phyloP scores from a whole-genome alignment of 2,329 filamentous ascomycete species.

The Neofusicoccum sp. region DNA sequence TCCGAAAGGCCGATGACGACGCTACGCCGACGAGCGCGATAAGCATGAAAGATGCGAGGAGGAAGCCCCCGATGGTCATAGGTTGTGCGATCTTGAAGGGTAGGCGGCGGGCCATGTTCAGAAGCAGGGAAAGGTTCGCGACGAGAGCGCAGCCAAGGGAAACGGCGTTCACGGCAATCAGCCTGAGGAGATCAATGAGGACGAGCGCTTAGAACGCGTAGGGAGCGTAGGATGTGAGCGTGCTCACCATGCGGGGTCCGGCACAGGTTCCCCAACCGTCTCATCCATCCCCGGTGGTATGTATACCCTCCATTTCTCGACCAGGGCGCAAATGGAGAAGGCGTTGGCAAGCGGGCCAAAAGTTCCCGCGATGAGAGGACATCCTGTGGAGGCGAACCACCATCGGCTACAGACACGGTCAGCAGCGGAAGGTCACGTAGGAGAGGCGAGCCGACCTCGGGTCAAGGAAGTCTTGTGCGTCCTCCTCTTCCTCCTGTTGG shows the following conservation, averaged over 20 bases:
- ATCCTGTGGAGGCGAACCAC: slow-evolving; percentile 62
- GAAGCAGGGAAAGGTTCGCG: slow-evolving; percentile 54
- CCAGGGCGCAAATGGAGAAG: slow-evolving; percentile 56
- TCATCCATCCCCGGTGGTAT: slow-evolving; percentile 48
- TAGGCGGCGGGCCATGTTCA: slow-evolving; percentile 59
- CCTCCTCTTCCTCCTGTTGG: slow-evolving; percentile 36
- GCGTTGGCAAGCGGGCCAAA: slow-evolving; percentile 57
- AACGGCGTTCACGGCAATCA: slow-evolving; percentile 55
- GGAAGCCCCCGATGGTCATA: slow-evolving; percentile 61
- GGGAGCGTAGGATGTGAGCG: neutral
- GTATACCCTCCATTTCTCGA: slow-evolving; percentile 55
- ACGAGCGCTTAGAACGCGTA: neutral
- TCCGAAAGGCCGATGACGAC: slow-evolving; percentile 43
- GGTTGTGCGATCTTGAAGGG: slow-evolving; percentile 57
- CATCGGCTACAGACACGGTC: slow-evolving; percentile 43
- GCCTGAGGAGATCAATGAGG: slow-evolving; percentile 32
- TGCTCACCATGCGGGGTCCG: slow-evolving; percentile 53
- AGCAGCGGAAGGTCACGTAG: neutral
- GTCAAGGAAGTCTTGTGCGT: slow-evolving; percentile 44
- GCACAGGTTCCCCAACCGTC: slow-evolving; percentile 45
- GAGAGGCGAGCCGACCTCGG: slow-evolving; percentile 35
- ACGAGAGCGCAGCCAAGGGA: slow-evolving; percentile 55
- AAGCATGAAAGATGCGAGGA: slow-evolving; percentile 53
- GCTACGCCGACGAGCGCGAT: slow-evolving; percentile 52
- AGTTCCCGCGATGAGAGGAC: slow-evolving; percentile 56